Conservation (phyloP, 768 basidiomycete species). For the Mycena pura region DNA sequence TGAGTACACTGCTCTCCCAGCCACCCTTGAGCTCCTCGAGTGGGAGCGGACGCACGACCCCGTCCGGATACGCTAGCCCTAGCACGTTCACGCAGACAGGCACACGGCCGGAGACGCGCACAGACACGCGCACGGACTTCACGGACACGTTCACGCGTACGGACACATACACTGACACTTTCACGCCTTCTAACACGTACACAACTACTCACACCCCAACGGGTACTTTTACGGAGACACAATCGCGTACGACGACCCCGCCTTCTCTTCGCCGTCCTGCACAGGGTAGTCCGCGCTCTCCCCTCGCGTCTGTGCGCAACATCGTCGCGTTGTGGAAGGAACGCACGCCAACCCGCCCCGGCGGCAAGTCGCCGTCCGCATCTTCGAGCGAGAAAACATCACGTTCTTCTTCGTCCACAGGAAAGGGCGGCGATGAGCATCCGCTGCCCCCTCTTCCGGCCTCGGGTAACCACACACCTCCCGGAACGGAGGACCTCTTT, state of each 20-base stretch:
- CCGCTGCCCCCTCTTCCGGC: slow-evolving; percentile 21
- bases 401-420: not conserved
- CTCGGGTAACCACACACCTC: not conserved
- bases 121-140: slow-evolving; percentile 42
- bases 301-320: slow-evolving; percentile 76
- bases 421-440: slow-evolving; percentile 12
- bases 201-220: slow-evolving; percentile 30
- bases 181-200: slow-evolving; percentile 38
- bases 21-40: slow-evolving; percentile 11
- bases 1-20: slow-evolving; percentile 23
- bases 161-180: slow-evolving; percentile 38
- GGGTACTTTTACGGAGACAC: slow-evolving; percentile 25
- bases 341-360: slow-evolving; percentile 57
- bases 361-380: slow-evolving; percentile 44
- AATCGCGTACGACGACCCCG: slow-evolving; percentile 53
- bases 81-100: slow-evolving; percentile 31
- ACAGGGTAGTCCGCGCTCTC: slow-evolving; percentile 67
- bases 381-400: slow-evolving; percentile 32
- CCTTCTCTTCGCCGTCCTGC: slow-evolving; percentile 69
- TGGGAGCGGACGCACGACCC: not conserved
- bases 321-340: slow-evolving; percentile 85
- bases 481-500: slow-evolving; percentile 51
- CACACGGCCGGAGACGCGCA: slow-evolving; percentile 38
- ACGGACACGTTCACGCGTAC: slow-evolving; percentile 30
- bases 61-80: slow-evolving; percentile 31